A percentile compares a stretch with the other conserved stretches of the same genome.
These are phyloP conservation scores for Dendryphion nanum DNA, from an alignment of 2,329 filamentous ascomycete species.

Conservation along the genomic window DNA sequence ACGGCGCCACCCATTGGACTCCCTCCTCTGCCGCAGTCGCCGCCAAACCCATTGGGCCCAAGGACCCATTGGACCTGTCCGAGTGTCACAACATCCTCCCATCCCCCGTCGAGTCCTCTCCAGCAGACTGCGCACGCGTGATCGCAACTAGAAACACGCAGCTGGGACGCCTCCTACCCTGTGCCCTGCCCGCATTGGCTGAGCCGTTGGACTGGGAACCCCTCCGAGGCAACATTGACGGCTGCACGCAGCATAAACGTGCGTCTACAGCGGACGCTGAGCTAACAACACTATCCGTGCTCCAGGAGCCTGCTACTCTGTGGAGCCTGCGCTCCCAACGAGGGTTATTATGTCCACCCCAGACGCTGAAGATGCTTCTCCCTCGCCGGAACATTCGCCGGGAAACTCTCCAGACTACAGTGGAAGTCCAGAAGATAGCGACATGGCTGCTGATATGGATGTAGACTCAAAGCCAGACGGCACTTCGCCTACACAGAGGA, in stretches of 20 bases:
- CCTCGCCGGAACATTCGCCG: conserved; percentile 43
- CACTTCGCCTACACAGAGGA: conserved; percentile 30
- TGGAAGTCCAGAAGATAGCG: conserved; percentile 40
- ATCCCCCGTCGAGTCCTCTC: too few relatives aligned
- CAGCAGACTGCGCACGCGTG: conserved; percentile 41
- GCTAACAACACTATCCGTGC: conserved; percentile 38
- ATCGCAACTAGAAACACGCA: conserved; percentile 41
- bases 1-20: conserved; percentile 14
- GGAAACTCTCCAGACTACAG: too few relatives aligned
- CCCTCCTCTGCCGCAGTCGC: conserved; percentile 9
- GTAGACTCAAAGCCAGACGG: conserved; percentile 37
- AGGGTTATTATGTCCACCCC: conserved; percentile 50
- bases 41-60: not conserved
- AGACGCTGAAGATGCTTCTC: conserved; percentile 48
- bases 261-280: conserved; percentile 32
- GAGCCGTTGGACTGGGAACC: conserved; percentile 34
- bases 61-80: conserved; percentile 21
- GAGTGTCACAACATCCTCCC: conserved; percentile 38
- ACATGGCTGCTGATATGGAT: conserved; percentile 47
- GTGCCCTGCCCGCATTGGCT: conserved; percentile 35
- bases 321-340: conserved; percentile 23
- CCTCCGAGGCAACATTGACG: conserved; percentile 37
- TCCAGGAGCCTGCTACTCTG: conserved; percentile 18
- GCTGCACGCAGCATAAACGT: conserved; percentile 42
- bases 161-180: conserved; percentile 38